Conservation (phyloP, 306 rosid species). For the Begonia loranthoides region DNA sequence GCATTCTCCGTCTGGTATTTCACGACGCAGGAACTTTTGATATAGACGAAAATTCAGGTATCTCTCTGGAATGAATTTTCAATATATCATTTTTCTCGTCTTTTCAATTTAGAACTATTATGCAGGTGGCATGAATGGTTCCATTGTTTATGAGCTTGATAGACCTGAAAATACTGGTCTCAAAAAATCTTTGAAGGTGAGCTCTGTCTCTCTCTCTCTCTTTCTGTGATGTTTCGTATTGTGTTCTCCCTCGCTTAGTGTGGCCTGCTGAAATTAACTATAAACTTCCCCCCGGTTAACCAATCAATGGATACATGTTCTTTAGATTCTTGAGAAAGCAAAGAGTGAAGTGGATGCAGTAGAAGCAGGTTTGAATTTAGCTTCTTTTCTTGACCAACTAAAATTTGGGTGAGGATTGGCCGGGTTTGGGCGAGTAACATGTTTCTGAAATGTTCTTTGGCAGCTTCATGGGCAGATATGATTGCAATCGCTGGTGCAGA, state of each 20-base stretch:
- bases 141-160: constrained; percentile 66
- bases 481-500: constrained; percentile 94
- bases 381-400: not conserved
- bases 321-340: constrained; percentile 66
- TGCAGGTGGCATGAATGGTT: constrained; percentile 98
- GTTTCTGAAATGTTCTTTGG: constrained; percentile 14
- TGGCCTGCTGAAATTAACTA: not conserved
- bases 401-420: not conserved
- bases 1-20: constrained; percentile 82
- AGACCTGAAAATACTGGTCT: constrained; percentile 86
- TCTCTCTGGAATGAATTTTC: not conserved
- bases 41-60: constrained; percentile 48
- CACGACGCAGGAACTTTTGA: constrained; percentile 94
- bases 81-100: too few species aligned
- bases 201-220: constrained; percentile 14
- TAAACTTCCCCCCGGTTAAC: constrained; percentile 17
- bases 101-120: too few species aligned
- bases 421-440: constrained; percentile 11
- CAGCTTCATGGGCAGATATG: constrained; percentile 91
- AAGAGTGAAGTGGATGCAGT: constrained; percentile 63
- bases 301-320: constrained; percentile 15
- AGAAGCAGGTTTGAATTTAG: constrained; percentile 48
- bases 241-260: not conserved
- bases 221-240: not conserved
- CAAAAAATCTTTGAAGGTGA: constrained; percentile 61